Base-by-base conservation (phyloP, 2,329 filamentous ascomycete species). In the Calonectria pseudoturangicola region DNA sequence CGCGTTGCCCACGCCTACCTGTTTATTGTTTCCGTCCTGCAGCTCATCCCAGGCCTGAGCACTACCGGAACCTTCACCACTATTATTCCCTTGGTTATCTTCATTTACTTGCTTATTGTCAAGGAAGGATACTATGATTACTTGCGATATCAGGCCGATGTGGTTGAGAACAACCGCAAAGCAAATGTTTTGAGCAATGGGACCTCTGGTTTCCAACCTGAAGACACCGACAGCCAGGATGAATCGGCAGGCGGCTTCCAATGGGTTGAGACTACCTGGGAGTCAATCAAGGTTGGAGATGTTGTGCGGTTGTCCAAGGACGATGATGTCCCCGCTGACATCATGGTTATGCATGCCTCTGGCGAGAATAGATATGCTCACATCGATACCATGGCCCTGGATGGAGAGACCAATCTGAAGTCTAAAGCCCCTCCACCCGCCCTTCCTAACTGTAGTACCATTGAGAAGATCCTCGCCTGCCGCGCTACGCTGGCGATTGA, bases 91-190 rank as follows among this genome's bases (percentile, higher is more conserved):
- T 84, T 95, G 28, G 81, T 93, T 73, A 93, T 95, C 82, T 95
- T 95, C 81, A 93, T 98, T 50, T 87, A 92, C 45, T 87, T 98
- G 72, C 97, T 95, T 0, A 94, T 98, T 79, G 89, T 89, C 36
- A 98, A 98, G 82, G 95, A 98, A 85, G 95, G 95, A 0, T 97
- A 95, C 77, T 95, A 98, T 81, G 95, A 98, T 82, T 92, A 93
- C 79, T 91, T 94, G 77, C 89, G 95, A 73, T 94, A 97, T 83
- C 90, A 93, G 18, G 87, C 97, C 58, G 95, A 98, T 81, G 95
- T 93, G 79, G 90, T 94, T 27, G 95, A 98, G 83, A 98, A 98
- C 80, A 88, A 89, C 5, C 85, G 87, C 54, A 83, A 85, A 8
- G 86, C 86, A 0, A 88, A 85, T 2, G 86, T 89, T 3, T 80